Evolutionary conservation across 495 filamentous ascomycete species (phyloP), one percentile per base, ranked within the genome.

Genomic region (Entonaema liquescens): DNA sequence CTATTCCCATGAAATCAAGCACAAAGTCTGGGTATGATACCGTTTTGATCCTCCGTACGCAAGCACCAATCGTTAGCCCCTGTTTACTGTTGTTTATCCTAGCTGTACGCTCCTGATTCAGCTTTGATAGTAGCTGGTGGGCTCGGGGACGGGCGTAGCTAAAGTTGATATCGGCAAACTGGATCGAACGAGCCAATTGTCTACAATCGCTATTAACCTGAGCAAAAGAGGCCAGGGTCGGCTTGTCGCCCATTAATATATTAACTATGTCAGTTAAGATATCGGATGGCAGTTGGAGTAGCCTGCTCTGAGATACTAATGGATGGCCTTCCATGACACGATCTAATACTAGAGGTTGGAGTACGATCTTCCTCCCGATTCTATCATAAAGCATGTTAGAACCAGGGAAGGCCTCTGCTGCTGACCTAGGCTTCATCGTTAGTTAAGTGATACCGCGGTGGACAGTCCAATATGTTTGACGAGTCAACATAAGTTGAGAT

Each of bases 111-210:
- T 47, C 42, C 23, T 47, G 42, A 3, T 23, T 19, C 2, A 47
- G 42, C 42, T 47, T 47, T 17, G 42, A 47, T 47, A 47, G 17
- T 21, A 47, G 17, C 42, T 47, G 42, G n/a, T 23, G 42, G 5
- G 17, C n/a, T 47, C 17, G 42, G 17, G 42, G 9, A 17, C 2
- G 35, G 28, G 19, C 28, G 19, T 58, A 52, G 21, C 58, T 17
- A 21, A 65, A 65, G 31, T 15, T 12, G 2, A 65, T 44, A 2
- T 23, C 29, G 15, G 54, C 54, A 25, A 65, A 65, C 26, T 58
- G 62, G 40, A 53, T 36, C 17, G 62, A 65, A 15, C 62, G 62
- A 47, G 62, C 62, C 29, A 65, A 25, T 13, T 65, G 62, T 23
- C 42, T 47, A 28, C 62, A 65, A 15, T 33, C 29, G 7, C 40